phyloP scores from a whole-genome alignment of 176 grass and related monocot genomes.

The bread wheat (Triticum aestivum) region DNA sequence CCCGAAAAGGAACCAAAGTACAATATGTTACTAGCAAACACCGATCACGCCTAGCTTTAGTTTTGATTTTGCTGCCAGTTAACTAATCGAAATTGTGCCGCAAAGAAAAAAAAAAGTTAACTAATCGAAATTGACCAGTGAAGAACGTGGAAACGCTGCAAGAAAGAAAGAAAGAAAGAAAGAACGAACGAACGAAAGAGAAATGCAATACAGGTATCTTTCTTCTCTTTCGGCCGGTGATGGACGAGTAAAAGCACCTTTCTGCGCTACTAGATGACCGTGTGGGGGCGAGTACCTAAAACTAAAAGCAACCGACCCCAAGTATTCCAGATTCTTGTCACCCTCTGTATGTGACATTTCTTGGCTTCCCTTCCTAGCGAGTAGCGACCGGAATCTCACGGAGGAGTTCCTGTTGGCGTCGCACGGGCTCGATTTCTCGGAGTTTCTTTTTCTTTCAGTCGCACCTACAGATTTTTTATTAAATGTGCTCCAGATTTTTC shows the following conservation, averaged over 20 bases:
- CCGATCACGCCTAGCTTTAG: not conserved
- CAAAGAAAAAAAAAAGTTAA: not conserved
- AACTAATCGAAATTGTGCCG: not conserved
- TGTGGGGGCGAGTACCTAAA: conserved; percentile 11
- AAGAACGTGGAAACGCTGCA: not conserved
- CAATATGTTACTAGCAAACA: not conserved
- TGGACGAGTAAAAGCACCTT: conserved; percentile 25
- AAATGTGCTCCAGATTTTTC: too few relatives aligned
- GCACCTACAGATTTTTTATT: too few relatives aligned
- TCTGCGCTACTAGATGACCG: conserved; percentile 12
- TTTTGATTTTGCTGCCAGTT: not conserved
- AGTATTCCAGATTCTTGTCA: conserved; percentile 16
- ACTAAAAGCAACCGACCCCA: conserved; percentile 1
- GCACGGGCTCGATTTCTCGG: too few relatives aligned
- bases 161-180: not conserved
- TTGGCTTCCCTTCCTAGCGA: not conserved
- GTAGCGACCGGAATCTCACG: too few relatives aligned
- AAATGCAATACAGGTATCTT: not conserved
- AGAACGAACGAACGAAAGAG: not conserved
- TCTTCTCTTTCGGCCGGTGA: conserved; percentile 38
- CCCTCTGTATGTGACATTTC: not conserved
- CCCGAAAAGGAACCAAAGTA: not conserved
- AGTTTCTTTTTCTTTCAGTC: too few relatives aligned
- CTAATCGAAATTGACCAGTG: not conserved
- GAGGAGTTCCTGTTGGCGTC: too few relatives aligned